Conservation (phyloP, 2,329 filamentous ascomycete species). For the Neofusicoccum sp. region DNA sequence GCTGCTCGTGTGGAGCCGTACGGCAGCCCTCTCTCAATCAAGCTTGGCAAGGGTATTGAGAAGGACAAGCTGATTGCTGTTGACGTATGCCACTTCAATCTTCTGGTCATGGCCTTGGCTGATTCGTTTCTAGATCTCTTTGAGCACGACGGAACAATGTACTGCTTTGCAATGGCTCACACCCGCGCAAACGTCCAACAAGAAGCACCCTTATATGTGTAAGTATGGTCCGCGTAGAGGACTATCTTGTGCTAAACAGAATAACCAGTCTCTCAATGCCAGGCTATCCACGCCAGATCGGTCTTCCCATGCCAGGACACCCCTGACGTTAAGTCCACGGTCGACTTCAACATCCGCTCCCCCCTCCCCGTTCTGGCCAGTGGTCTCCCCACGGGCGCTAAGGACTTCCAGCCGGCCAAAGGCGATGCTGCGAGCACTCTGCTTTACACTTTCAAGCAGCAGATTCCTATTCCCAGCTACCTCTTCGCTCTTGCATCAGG, state of each 20-base stretch:
- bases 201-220: constrained; percentile 93
- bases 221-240: constrained; percentile 22
- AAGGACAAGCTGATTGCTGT: constrained; percentile 49
- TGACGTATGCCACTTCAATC: constrained; percentile 39
- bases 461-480: constrained; percentile 90
- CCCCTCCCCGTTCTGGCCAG: constrained; percentile 88
- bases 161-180: constrained; percentile 95
- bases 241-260: not conserved
- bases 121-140: constrained; percentile 53
- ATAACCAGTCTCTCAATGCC: constrained; percentile 77
- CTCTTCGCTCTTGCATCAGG: constrained; percentile 87
- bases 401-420: constrained; percentile 51
- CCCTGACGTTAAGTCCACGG: constrained; percentile 94
- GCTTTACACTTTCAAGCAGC: constrained; percentile 83
- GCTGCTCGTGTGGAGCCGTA: constrained; percentile 70
- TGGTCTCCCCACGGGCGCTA: constrained; percentile 63
- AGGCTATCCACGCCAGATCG: constrained; percentile 91
- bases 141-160: constrained; percentile 83
- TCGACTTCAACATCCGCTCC: constrained; percentile 83
- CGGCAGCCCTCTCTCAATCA: constrained; percentile 67
- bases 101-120: not conserved
- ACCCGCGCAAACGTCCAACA: constrained; percentile 89
- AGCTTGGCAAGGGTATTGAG: constrained; percentile 47
- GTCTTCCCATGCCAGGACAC: constrained; percentile 98
- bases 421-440: constrained; percentile 55